Conservation (phyloP, 306 rosid species). For the Cucurbita argyrosperma region DNA sequence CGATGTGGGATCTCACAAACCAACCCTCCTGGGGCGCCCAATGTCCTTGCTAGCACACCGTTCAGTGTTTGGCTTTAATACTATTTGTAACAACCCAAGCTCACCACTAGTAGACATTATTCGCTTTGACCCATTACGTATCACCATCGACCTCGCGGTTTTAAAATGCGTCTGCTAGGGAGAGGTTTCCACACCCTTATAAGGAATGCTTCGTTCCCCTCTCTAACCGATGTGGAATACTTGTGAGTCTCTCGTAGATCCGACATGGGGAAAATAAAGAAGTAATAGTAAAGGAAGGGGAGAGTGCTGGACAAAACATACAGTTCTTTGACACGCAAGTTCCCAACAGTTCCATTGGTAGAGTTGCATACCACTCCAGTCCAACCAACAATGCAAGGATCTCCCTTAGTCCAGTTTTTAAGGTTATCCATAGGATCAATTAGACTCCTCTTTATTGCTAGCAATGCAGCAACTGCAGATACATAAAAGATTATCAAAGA, state of each 20-base stretch:
- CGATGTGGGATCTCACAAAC: no score
- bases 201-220: no score
- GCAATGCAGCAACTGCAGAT: conserved; percentile 51
- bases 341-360: conserved; percentile 24
- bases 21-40: no score
- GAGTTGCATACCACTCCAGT: conserved; percentile 44
- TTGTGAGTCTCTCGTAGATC: not conserved
- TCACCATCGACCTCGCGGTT: no score
- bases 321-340: conserved; percentile 49
- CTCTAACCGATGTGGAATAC: no score
- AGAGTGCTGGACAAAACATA: conserved; percentile 18
- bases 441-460: conserved; percentile 42
- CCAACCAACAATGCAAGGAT: conserved; percentile 67
- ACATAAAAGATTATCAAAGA: not conserved
- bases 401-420: conserved; percentile 43
- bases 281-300: not conserved
- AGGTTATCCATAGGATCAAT: conserved; percentile 36
- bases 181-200: no score
- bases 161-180: no score
- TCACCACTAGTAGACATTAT: no score
- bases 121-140: no score
- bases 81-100: no score
- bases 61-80: no score
- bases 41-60: no score
- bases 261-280: not conserved